Conservation (phyloP, 192 early-diverging fungal genomes). For the Coemansia sp. region DNA sequence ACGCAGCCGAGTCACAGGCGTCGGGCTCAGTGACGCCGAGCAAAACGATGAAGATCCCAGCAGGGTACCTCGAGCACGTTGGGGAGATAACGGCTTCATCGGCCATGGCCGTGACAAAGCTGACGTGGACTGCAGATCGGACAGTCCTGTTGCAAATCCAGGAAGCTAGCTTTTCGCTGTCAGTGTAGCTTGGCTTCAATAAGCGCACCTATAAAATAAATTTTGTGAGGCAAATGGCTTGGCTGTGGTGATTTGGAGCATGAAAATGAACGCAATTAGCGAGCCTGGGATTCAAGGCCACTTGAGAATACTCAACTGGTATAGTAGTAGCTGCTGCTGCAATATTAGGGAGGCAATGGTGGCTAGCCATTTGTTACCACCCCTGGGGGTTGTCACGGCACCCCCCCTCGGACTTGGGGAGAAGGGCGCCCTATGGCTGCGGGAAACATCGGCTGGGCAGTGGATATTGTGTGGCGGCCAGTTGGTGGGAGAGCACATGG, state of each 20-base stretch:
- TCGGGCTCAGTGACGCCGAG: slow-evolving; percentile 33
- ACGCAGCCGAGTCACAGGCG: neutral
- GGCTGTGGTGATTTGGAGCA: neutral
- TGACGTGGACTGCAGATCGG: slow-evolving; percentile 43
- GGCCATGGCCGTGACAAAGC: slow-evolving; percentile 16
- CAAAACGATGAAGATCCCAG: slow-evolving; percentile 47
- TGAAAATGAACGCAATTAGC: neutral
- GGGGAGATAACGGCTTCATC: slow-evolving; percentile 19
- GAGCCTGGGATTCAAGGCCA: neutral
- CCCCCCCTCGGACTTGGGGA: neutral
- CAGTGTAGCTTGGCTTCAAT: slow-evolving; percentile 7
- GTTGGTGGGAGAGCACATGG: neutral
- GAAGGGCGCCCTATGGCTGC: neutral
- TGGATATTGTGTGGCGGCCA: slow-evolving; percentile 1
- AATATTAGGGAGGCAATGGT: neutral
- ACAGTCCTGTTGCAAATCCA: slow-evolving; percentile 39
- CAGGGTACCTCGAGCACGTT: slow-evolving; percentile 25
- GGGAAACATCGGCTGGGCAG: slow-evolving; percentile 2
- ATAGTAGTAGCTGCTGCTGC: neutral
- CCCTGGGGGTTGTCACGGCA: neutral
- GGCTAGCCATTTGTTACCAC: neutral
- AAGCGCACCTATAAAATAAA: neutral
- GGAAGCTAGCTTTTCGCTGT: slow-evolving; percentile 48
- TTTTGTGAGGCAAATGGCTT: neutral
- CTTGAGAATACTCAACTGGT: neutral